Conservation (phyloP, 257 asterid species). For the Lantana camara region DNA sequence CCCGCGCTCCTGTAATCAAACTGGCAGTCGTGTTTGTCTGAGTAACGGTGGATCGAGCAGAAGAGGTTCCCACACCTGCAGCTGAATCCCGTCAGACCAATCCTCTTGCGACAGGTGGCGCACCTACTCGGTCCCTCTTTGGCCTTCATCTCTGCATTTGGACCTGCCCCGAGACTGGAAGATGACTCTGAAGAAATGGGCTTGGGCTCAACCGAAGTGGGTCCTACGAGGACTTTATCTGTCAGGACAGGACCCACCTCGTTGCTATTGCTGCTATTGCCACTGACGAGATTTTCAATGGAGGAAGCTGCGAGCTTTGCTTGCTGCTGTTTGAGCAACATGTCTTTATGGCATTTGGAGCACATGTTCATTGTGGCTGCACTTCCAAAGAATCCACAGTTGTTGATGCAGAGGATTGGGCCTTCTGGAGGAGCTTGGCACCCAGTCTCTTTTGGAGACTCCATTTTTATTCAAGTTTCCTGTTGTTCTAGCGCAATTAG, state of each 20-base stretch:
- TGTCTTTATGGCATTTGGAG: constrained; percentile 60
- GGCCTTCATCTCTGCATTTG: constrained; percentile 32
- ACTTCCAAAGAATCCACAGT: constrained; percentile 68
- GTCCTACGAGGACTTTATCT: constrained; percentile 21
- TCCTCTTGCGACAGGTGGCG: constrained; percentile 53
- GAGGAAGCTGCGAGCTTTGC: constrained; percentile 56
- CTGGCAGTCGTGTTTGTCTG: constrained; percentile 56
- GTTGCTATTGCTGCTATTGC: constrained; percentile 33
- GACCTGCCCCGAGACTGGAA: constrained; percentile 11
- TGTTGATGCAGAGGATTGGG: constrained; percentile 60
- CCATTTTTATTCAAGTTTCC: constrained; percentile 41
- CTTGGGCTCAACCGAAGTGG: constrained; percentile 34
- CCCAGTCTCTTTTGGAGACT: constrained; percentile 57
- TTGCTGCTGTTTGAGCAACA: constrained; percentile 46
- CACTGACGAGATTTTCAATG: constrained; percentile 51
- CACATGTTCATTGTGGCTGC: constrained; percentile 69
- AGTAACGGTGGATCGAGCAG: constrained; percentile 55
- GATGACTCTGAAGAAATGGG: constrained; percentile 34
- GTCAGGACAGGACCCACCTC: constrained; percentile 30
- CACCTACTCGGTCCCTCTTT: constrained; percentile 58
- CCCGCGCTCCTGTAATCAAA: constrained; percentile 56
- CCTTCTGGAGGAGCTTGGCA: constrained; percentile 61
- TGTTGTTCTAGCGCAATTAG: constrained; percentile 13
- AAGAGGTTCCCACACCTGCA: constrained; percentile 63
- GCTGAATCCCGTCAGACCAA: constrained; percentile 54